Conservation (phyloP, 2,329 filamentous ascomycete species). For the Cercospora brassicicola region DNA sequence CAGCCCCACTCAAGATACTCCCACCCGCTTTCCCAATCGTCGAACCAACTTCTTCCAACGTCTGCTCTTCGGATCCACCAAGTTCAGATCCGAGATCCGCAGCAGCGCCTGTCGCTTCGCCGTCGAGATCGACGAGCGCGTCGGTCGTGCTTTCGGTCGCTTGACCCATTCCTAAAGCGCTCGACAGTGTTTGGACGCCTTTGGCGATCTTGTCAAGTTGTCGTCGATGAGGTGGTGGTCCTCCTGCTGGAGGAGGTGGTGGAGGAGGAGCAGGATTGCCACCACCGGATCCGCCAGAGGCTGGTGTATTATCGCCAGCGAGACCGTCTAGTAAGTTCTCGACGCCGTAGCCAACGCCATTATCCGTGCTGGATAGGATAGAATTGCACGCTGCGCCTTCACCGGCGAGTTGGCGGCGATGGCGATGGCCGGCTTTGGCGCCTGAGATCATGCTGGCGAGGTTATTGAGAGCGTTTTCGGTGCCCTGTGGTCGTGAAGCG, state of each 20-base stretch:
- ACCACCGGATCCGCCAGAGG: neutral
- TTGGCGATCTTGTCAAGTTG: conserved; percentile 33
- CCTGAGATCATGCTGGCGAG: conserved; percentile 15
- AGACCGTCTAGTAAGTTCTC: conserved; percentile 25
- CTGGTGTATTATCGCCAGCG: neutral
- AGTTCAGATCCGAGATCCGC: conserved; percentile 25
- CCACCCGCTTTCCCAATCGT: neutral
- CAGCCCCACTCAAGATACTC: neutral
- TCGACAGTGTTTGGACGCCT: conserved; percentile 19
- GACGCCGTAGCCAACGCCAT: conserved; percentile 29
- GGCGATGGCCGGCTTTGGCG: neutral
- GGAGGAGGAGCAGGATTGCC: neutral
- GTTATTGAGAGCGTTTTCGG: conserved; percentile 27
- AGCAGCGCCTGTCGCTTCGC: conserved; percentile 19
- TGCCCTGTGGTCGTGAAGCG: neutral
- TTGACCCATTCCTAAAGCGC: conserved; percentile 16
- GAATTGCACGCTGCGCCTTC: conserved; percentile 30
- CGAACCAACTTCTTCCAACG: conserved; percentile 22
- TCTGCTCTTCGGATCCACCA: conserved; percentile 21
- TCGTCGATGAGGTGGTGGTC: conserved; percentile 7
- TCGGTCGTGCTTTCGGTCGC: conserved; percentile 10
- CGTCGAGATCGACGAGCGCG: conserved; percentile 21
- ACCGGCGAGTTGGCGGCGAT: conserved; percentile 29
- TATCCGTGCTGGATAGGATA: conserved; percentile 27
- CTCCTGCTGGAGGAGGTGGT: neutral